phyloP scores from a whole-genome alignment of 78 protist genomes.

The Guillardia theta region DNA sequence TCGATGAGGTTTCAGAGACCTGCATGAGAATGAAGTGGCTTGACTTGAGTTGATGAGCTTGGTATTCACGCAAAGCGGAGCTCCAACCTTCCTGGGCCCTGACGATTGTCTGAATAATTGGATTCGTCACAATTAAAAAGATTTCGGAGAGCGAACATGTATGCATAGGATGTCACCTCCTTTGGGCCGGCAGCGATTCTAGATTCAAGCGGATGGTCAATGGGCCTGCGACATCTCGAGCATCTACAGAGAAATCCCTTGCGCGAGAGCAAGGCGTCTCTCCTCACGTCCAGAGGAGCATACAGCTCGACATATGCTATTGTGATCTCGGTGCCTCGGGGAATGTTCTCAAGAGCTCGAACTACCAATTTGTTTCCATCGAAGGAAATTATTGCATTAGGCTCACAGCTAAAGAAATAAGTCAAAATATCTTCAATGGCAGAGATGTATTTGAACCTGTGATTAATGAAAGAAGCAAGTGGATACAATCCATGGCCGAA shows the following conservation, averaged over 20 bases:
- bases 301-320: constrained; percentile 2
- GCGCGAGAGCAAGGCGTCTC: too few species aligned
- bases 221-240: background rate
- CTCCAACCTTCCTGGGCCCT: too few species aligned
- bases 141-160: background rate
- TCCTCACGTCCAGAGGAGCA: too few species aligned
- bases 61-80: too few species aligned
- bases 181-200: background rate
- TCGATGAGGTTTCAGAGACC: background rate
- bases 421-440: too few species aligned
- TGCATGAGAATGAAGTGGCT: too few species aligned
- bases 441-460: background rate
- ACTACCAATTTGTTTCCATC: background rate
- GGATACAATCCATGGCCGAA: background rate
- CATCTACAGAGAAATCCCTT: background rate
- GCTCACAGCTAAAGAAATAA: background rate
- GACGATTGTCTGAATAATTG: too few species aligned
- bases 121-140: too few species aligned
- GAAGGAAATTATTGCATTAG: background rate
- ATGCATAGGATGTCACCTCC: background rate
- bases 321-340: background rate
- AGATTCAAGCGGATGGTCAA: background rate
- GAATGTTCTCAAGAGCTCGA: background rate
- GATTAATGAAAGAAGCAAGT: background rate
- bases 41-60: too few species aligned